Evolutionary conservation across 176 grass and related monocot species (phyloP).

Genomic region (Cenchrus americanus): DNA sequence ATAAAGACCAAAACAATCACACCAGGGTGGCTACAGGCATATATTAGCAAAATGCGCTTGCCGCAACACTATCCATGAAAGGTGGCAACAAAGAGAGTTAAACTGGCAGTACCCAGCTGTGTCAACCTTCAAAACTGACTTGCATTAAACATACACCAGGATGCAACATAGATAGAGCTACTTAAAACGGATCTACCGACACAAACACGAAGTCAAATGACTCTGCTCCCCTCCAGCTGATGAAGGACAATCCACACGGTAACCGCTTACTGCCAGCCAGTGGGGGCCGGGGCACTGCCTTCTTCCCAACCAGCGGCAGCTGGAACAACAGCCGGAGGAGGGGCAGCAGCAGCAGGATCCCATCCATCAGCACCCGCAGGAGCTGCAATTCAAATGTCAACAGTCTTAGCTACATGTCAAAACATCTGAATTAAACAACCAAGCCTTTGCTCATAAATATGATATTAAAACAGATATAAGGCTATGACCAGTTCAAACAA

Average conservation of each 20-base stretch:
- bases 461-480: neutral
- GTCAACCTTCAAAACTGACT: constrained; percentile 38
- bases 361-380: constrained; percentile 50
- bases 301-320: constrained; percentile 53
- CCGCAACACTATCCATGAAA: constrained; percentile 2
- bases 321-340: neutral
- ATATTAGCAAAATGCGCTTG: constrained; percentile 33
- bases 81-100: constrained; percentile 6
- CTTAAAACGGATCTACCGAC: constrained; percentile 38
- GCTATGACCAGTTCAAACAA: neutral
- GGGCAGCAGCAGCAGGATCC: constrained; percentile 39
- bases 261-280: constrained; percentile 45
- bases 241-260: neutral
- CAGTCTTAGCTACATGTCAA: neutral
- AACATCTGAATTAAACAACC: neutral
- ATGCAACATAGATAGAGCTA: constrained; percentile 28
- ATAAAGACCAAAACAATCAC: neutral
- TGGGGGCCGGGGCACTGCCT: constrained; percentile 34
- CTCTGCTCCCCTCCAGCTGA: constrained; percentile 18
- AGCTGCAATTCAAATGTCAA: constrained; percentile 38
- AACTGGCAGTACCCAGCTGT: constrained; percentile 14
- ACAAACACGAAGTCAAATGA: constrained; percentile 19
- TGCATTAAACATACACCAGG: constrained; percentile 33
- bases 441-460: neutral
- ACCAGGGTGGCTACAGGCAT: neutral